These are phyloP conservation scores for Xylariaceae sp. DNA, from an alignment of 2,329 filamentous ascomycete species.

Conservation along the genomic window DNA sequence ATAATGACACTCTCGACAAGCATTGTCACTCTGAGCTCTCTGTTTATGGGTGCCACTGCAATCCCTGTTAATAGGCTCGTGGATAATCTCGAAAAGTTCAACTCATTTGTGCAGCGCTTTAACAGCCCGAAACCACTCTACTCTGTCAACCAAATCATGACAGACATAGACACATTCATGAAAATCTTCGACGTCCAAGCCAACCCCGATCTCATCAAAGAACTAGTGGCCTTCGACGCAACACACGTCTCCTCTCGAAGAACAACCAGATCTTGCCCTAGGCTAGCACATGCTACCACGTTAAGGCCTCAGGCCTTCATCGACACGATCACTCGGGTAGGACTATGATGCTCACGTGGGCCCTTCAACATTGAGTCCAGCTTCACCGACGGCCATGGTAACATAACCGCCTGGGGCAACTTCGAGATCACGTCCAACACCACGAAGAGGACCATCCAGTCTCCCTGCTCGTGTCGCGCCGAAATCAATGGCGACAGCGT, in stretches of 20 bases:
- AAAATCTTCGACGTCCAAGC: not conserved
- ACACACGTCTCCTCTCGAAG: not conserved
- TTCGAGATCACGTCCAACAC: slow-evolving; percentile 3
- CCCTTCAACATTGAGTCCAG: not conserved
- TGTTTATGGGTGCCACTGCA: no score
- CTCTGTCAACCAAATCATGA: not conserved
- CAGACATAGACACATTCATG: not conserved
- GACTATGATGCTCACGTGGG: not conserved
- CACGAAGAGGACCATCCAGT: not conserved
- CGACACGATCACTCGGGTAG: slow-evolving; percentile 2
- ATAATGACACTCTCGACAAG: no score
- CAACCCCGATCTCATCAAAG: not conserved
- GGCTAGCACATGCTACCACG: not conserved
- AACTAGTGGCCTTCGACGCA: not conserved
- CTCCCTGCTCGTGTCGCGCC: not conserved
- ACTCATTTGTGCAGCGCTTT: no score
- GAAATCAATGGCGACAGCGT: not conserved
- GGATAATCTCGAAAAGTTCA: no score
- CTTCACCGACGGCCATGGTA: not conserved
- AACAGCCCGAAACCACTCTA: no score
- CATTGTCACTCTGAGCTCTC: no score
- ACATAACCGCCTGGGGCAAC: not conserved
- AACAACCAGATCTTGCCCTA: not conserved
- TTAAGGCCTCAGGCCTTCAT: not conserved
- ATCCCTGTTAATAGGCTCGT: no score